Evolutionary conservation across 225 moss, liverwort and hornwort species (phyloP).

Genomic region (Ulota crispa): DNA sequence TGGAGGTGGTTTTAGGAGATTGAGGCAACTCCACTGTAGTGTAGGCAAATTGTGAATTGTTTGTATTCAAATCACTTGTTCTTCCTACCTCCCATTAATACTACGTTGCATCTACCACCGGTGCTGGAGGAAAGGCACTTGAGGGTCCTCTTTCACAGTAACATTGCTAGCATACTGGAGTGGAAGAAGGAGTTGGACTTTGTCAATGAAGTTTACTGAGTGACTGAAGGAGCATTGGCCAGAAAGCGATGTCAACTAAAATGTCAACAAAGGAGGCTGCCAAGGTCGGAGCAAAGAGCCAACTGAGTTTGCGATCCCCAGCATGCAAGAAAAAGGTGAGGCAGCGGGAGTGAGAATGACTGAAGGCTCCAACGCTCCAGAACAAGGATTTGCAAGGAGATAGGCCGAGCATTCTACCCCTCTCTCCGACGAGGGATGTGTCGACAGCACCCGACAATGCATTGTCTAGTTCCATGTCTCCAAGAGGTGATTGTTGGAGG

Average conservation of each 20-base stretch:
- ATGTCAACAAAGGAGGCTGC: background rate
- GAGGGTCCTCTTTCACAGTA: background rate
- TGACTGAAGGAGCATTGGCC: background rate
- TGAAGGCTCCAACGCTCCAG: too few species aligned
- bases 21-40: background rate
- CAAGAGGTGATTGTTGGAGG: too few species aligned
- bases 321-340: too few species aligned
- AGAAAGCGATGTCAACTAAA: background rate
- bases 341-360: too few species aligned
- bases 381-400: too few species aligned
- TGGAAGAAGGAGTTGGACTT: background rate
- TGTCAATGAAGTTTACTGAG: background rate
- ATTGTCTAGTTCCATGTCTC: rapidly evolving
- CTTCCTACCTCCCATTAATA: too few species aligned
- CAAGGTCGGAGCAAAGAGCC: too few species aligned
- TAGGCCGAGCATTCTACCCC: too few species aligned
- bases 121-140: background rate
- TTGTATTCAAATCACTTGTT: background rate
- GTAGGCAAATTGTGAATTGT: background rate
- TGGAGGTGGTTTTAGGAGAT: background rate
- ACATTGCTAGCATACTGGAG: background rate
- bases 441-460: too few species aligned
- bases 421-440: too few species aligned
- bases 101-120: background rate
- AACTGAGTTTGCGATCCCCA: too few species aligned